Base-by-base conservation (phyloP, 2,329 filamentous ascomycete species). In the Trichoderma atroviride region DNA sequence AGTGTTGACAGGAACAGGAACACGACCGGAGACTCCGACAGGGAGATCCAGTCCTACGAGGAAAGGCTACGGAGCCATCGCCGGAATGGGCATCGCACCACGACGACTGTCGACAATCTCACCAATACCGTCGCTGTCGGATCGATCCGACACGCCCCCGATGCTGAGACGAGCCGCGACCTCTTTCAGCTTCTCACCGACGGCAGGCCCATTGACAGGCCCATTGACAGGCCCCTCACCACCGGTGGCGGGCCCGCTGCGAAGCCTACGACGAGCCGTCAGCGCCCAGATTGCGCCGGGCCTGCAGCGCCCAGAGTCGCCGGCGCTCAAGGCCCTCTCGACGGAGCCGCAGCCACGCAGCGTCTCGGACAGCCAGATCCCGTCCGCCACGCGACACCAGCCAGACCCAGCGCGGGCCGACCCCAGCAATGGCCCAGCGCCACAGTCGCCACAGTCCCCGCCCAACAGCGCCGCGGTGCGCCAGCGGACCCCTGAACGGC, bases 401-500 rank as follows among this genome's bases (percentile, higher is more conserved):
- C 43, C 35, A 62, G 47, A 47, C 31, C 58, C 71, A 71, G 74
- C 72, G 69, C 72, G 72, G 52, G 72, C 75, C 47, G 75, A 76
- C 47, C 69, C 74, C 65, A 43, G 62, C 19, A 57, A 29, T 66
- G 62, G 27, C 53, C 72, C 73, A 47, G 75, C 76, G 40, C 81
- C 82, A 56, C 83, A 85, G 58, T 81, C 76, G 40, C 81, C 82
- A 56, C 83, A 85, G 58, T 81, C 84, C 55, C 76, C 81, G 71
- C 88, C 87, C 74, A 88, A 87, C 77, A 86, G 83, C 67, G 84
- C 85, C 78, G 79, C 87, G 71, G 77, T 83, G 68, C 82, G 85
- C 68, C 77, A 82, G 70, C 80, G 83, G 68, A 87, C 86, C 58
- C 86, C 86, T 4, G 86, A 88, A 77, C 84, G 84, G 71, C 79